Conservation (phyloP, 495 filamentous ascomycete species). For the Aspergillus ellipticus region DNA sequence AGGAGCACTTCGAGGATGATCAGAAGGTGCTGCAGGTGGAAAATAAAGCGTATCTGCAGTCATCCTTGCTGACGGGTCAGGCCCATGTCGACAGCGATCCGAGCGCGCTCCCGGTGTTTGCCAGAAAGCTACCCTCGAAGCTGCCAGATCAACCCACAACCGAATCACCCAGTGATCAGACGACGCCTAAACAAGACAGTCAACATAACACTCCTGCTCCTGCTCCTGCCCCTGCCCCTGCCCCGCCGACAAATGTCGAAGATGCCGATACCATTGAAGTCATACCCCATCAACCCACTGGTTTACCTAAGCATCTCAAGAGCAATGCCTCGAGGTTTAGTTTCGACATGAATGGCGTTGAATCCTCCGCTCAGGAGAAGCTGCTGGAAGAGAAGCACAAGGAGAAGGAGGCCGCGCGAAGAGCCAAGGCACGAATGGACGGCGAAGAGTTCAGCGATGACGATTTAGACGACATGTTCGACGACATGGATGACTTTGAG, state of each 20-base stretch:
- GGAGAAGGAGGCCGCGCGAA: slow-evolving; percentile 56
- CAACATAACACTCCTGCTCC: slow-evolving; percentile 3
- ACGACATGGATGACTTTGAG: slow-evolving; percentile 70
- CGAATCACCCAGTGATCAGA: slow-evolving; percentile 9
- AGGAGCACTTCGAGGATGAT: slow-evolving; percentile 66
- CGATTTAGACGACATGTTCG: slow-evolving; percentile 63
- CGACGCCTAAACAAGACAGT: slow-evolving; percentile 10
- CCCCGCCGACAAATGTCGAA: slow-evolving; percentile 15
- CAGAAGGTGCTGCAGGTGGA: slow-evolving; percentile 46
- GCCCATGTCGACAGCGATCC: slow-evolving; percentile 29
- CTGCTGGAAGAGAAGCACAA: slow-evolving; percentile 82
- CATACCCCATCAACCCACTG: slow-evolving; percentile 37
- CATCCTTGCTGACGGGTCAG: slow-evolving; percentile 38
- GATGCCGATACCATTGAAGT: slow-evolving; percentile 38
- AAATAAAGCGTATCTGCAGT: slow-evolving; percentile 47
- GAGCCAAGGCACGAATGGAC: slow-evolving; percentile 32
- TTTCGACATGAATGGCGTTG: slow-evolving; percentile 80
- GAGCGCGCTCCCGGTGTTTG: slow-evolving; percentile 47
- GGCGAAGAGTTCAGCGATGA: slow-evolving; percentile 47
- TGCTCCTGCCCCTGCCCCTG: too few relatives aligned
- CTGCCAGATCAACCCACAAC: slow-evolving; percentile 23
- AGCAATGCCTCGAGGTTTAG: slow-evolving; percentile 87
- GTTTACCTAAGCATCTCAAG: slow-evolving; percentile 69
- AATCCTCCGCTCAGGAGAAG: slow-evolving; percentile 74
- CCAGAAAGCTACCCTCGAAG: slow-evolving; percentile 45